phyloP scores from a whole-genome alignment of 352 stramenopile species.

The Proteromonas lacertae region DNA sequence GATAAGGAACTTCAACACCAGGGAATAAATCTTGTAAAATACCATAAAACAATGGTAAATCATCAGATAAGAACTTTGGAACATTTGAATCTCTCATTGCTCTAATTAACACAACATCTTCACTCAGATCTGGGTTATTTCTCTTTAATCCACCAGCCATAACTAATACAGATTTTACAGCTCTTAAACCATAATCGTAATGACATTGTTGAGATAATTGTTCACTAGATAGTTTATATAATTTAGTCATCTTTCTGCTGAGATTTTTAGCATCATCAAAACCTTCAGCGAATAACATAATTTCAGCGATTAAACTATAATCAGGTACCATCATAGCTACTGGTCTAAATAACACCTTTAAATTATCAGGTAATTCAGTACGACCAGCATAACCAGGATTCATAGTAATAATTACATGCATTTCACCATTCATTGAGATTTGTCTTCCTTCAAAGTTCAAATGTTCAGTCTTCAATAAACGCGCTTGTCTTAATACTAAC shows the following conservation, averaged over 20 bases:
- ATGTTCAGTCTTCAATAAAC: slow-evolving; percentile 10
- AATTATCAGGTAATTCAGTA: slow-evolving; percentile 51
- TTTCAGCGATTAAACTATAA: slow-evolving; percentile 40
- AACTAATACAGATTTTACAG: slow-evolving; percentile 47
- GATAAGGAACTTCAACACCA: slow-evolving; percentile 30
- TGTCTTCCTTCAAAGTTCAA: slow-evolving; percentile 24
- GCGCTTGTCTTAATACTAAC: slow-evolving; percentile 20
- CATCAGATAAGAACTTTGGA: slow-evolving; percentile 61
- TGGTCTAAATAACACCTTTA: slow-evolving; percentile 31
- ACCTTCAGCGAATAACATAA: slow-evolving; percentile 45
- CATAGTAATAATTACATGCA: slow-evolving; percentile 52
- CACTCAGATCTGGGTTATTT: slow-evolving; percentile 42
- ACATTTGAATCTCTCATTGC: slow-evolving; percentile 67
- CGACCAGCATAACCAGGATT: slow-evolving; percentile 60
- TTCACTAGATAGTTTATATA: slow-evolving; percentile 53
- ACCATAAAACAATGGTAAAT: slow-evolving; percentile 49
- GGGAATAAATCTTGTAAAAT: slow-evolving; percentile 54
- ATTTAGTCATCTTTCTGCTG: slow-evolving; percentile 52
- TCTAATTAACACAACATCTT: slow-evolving; percentile 50
- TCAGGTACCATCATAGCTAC: slow-evolving; percentile 68
- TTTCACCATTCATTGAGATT: slow-evolving; percentile 17
- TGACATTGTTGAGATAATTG: slow-evolving; percentile 56
- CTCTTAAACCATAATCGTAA: slow-evolving; percentile 59
- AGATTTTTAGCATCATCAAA: slow-evolving; percentile 39
- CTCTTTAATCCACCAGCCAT: slow-evolving; percentile 53